Evolutionary conservation across 805 yeast species (phyloP).

Genomic region (Barnettozyma siamensis): DNA sequence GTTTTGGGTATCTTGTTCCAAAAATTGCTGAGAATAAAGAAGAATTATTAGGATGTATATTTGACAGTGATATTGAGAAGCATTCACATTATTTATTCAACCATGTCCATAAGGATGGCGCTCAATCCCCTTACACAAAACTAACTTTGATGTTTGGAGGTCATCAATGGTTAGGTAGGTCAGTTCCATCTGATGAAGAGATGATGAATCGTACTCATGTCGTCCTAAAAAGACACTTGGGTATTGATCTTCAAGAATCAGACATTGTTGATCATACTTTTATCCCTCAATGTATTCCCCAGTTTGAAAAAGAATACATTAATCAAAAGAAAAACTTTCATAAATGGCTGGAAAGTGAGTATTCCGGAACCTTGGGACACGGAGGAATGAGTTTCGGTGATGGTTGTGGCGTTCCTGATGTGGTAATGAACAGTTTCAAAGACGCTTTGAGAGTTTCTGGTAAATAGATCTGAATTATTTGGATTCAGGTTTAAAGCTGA

Average conservation of each 20-base stretch:
- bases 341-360: constrained; percentile 28
- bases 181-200: constrained; percentile 12
- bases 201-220: constrained; percentile 28
- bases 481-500: too few species aligned
- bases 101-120: constrained; percentile 10
- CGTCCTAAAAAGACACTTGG: constrained; percentile 36
- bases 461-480: too few species aligned
- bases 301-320: constrained; percentile 65
- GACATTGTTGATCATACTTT: constrained; percentile 28
- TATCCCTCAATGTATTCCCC: constrained; percentile 69
- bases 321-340: constrained; percentile 34
- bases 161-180: constrained; percentile 28
- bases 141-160: constrained; percentile 93
- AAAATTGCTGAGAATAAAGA: constrained; percentile 39
- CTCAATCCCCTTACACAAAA: constrained; percentile 45
- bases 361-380: constrained; percentile 40
- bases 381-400: constrained; percentile 80
- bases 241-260: constrained; percentile 26
- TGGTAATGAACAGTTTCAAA: constrained; percentile 57
- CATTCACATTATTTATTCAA: constrained; percentile 33
- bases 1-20: constrained; percentile 91
- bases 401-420: constrained; percentile 89
- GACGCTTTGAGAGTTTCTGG: constrained; percentile 35
- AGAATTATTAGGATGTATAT: constrained; percentile 76
- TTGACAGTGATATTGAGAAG: constrained; percentile 79